Evolutionary conservation across 1,139 yeast species (phyloP).

Genomic region (Meyerozyma athensensis): DNA sequence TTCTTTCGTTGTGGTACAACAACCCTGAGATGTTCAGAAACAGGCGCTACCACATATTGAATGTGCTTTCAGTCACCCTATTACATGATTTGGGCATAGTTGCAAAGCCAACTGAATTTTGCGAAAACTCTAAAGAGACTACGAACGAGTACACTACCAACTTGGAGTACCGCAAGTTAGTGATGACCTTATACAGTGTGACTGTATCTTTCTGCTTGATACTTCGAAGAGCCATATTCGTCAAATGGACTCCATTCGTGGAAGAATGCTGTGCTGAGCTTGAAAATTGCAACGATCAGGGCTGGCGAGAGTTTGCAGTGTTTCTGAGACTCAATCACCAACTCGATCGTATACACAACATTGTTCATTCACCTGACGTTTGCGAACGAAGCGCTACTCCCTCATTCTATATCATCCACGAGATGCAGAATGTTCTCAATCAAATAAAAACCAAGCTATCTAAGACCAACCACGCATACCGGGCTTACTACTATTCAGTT

Average conservation of each 20-base stretch:
- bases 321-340: slow-evolving; percentile 57
- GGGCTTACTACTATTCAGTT: slow-evolving; percentile 57
- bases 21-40: slow-evolving; percentile 78
- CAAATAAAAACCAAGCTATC: slow-evolving; percentile 33
- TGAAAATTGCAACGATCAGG: slow-evolving; percentile 29
- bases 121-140: slow-evolving; percentile 34
- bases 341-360: slow-evolving; percentile 59
- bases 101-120: slow-evolving; percentile 38
- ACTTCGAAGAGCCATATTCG: slow-evolving; percentile 47
- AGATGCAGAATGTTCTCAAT: slow-evolving; percentile 39
- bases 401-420: slow-evolving; percentile 30
- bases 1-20: slow-evolving; percentile 75
- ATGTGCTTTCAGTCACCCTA: slow-evolving; percentile 62
- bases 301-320: slow-evolving; percentile 43
- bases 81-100: slow-evolving; percentile 74
- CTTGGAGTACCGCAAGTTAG: slow-evolving; percentile 38
- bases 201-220: slow-evolving; percentile 52
- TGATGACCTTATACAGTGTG: slow-evolving; percentile 45
- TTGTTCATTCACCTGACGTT: slow-evolving; percentile 38
- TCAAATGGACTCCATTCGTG: slow-evolving; percentile 57
- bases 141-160: slow-evolving; percentile 15
- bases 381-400: slow-evolving; percentile 21
- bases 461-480: slow-evolving; percentile 33
- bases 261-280: slow-evolving; percentile 56
- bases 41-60: slow-evolving; percentile 69